Percentiles rank a stretch among this genome's conserved stretches.
phyloP scores from a whole-genome alignment of 2,329 filamentous ascomycete genomes.

The Ceratocystis smalleyi region DNA sequence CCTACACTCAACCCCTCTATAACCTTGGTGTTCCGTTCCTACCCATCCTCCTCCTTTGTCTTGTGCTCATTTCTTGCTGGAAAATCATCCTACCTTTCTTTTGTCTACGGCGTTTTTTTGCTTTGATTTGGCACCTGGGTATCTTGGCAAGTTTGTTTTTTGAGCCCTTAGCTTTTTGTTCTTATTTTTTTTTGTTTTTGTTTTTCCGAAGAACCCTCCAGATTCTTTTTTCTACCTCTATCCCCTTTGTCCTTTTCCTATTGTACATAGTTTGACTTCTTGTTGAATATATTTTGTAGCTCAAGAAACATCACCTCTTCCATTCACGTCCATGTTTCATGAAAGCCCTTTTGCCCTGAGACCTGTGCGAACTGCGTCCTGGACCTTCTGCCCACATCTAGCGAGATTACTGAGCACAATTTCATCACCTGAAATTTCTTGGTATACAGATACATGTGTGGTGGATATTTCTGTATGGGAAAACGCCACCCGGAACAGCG shows the following conservation, averaged over 20 bases:
- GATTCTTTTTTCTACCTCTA: neutral
- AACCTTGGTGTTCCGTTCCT: neutral
- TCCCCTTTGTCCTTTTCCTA: neutral
- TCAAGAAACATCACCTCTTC: neutral
- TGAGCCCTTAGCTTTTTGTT: neutral
- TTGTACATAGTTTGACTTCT: neutral
- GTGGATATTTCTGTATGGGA: neutral
- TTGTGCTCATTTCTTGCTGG: neutral
- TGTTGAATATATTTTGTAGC: neutral
- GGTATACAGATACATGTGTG: conserved; percentile 1
- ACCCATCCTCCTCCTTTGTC: neutral
- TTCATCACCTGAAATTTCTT: neutral
- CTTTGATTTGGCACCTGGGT: neutral
- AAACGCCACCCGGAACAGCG: neutral
- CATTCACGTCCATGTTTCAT: neutral
- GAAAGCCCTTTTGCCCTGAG: neutral
- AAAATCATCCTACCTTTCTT: neutral
- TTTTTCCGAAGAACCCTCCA: neutral
- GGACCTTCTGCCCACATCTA: neutral
- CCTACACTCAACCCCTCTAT: neutral
- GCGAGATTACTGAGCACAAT: conserved; percentile 5
- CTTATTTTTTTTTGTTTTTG: neutral
- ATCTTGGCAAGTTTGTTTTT: neutral
- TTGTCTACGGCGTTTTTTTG: neutral
- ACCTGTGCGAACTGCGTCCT: neutral